phyloP scores from a whole-genome alignment of 2,329 filamentous ascomycete species.

The Myriosclerotinia curreyana region DNA sequence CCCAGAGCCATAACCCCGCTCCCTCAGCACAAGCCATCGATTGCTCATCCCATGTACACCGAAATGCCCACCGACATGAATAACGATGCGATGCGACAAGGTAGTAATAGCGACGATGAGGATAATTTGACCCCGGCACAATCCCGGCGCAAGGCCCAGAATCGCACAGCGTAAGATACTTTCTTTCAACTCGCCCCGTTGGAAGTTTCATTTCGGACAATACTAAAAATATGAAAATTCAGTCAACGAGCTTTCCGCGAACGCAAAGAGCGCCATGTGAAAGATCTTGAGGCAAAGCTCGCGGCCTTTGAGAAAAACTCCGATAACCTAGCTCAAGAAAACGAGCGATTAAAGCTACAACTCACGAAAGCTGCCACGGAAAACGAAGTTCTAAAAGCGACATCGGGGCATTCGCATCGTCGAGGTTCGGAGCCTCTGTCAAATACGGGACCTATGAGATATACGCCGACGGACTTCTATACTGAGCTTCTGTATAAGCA shows the following conservation, averaged over 20 bases:
- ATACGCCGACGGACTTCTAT: constrained; percentile 70
- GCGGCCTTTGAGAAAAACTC: constrained; percentile 72
- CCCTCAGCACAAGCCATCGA: constrained; percentile 34
- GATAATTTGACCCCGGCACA: constrained; percentile 55
- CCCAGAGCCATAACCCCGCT: constrained; percentile 33
- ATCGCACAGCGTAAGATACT: constrained; percentile 66
- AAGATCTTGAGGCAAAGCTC: constrained; percentile 86
- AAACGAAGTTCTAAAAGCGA: constrained; percentile 88
- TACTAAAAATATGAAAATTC: neutral
- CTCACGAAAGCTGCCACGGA: constrained; percentile 82
- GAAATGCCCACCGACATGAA: constrained; percentile 33
- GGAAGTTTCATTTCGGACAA: neutral
- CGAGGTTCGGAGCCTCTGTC: constrained; percentile 39
- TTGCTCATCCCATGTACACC: constrained; percentile 32
- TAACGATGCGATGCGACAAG: constrained; percentile 32
- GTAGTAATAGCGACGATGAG: constrained; percentile 45
- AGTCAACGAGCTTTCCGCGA: constrained; percentile 96
- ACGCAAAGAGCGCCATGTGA: constrained; percentile 90
- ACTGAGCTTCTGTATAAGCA: constrained; percentile 60
- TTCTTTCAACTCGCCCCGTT: constrained; percentile 7
- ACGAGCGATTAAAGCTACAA: constrained; percentile 80
- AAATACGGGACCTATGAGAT: constrained; percentile 64
- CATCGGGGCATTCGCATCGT: constrained; percentile 52
- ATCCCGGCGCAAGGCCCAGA: constrained; percentile 66
- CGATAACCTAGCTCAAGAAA: constrained; percentile 71